Conservation (phyloP, 495 filamentous ascomycete species). For the Penicillium roqueforti region DNA sequence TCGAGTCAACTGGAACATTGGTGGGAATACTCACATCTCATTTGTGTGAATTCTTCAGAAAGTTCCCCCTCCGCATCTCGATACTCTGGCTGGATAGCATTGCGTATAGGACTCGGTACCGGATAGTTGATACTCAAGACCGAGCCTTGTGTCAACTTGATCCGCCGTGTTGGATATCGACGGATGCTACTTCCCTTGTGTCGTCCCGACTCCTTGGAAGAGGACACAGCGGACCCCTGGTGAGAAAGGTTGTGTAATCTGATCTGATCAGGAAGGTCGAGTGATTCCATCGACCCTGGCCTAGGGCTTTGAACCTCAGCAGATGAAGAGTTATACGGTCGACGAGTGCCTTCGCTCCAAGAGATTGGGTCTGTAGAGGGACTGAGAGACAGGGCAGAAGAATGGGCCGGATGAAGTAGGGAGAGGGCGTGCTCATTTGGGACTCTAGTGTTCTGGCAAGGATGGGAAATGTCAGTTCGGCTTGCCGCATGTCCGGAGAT, state of each 20-base stretch:
- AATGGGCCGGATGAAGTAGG: neutral
- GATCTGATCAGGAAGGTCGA: slow-evolving; percentile 5
- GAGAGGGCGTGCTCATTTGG: neutral
- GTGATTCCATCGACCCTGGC: neutral
- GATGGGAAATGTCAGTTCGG: slow-evolving; percentile 1
- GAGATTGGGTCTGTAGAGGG: neutral
- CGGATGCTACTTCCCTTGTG: slow-evolving; percentile 34
- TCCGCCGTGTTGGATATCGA: slow-evolving; percentile 88
- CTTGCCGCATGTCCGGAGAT: slow-evolving; percentile 4
- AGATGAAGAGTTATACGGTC: neutral
- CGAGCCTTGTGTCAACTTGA: slow-evolving; percentile 90
- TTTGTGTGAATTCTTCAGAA: slow-evolving; percentile 92
- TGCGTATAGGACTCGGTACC: slow-evolving; percentile 93
- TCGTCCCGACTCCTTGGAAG: slow-evolving; percentile 2
- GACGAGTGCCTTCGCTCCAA: neutral
- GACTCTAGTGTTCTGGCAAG: neutral
- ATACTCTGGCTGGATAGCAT: slow-evolving; percentile 89
- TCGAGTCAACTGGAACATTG: neutral
- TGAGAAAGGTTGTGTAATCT: slow-evolving; percentile 4
- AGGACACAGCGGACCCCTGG: slow-evolving; percentile 3
- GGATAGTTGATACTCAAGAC: slow-evolving; percentile 97
- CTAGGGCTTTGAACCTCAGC: neutral
- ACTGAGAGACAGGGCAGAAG: neutral
- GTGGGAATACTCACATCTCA: slow-evolving; percentile 65
- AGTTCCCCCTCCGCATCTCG: slow-evolving; percentile 74